Conservation (phyloP, 768 basidiomycete species). For the Antrodiella citrinella region DNA sequence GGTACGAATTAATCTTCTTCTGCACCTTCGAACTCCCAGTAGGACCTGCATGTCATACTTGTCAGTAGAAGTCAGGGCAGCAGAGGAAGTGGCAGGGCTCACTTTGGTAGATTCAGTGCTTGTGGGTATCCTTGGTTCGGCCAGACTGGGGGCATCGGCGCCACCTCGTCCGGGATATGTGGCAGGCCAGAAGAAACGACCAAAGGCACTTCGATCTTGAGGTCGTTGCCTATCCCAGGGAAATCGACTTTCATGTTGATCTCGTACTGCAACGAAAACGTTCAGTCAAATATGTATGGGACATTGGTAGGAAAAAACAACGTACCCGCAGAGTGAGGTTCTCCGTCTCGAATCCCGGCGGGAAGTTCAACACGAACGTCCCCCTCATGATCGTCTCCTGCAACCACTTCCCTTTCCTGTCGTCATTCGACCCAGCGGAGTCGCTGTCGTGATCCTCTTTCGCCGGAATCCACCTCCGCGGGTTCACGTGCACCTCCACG, state of each 20-base stretch:
- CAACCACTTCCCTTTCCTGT: too few relatives aligned
- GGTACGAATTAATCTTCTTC: too few relatives aligned
- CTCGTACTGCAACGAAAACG: slow-evolving; percentile 5
- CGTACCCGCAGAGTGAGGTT: neutral
- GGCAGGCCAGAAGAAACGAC: neutral
- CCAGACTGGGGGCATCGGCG: neutral
- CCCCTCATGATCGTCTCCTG: neutral
- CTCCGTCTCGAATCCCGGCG: neutral
- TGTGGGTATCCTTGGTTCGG: neutral
- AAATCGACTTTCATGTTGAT: slow-evolving; percentile 13
- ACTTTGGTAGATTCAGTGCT: neutral
- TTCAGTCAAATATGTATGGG: too few relatives aligned
- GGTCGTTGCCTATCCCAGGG: slow-evolving; percentile 14
- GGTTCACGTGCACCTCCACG: neutral
- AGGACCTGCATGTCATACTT: too few relatives aligned
- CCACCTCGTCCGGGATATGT: neutral
- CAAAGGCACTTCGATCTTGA: slow-evolving; percentile 13
- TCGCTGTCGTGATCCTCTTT: neutral
- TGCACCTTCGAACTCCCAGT: too few relatives aligned
- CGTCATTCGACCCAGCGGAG: neutral
- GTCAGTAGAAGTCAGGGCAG: too few relatives aligned
- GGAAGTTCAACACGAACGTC: neutral
- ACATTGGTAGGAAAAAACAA: neutral
- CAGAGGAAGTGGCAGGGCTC: neutral
- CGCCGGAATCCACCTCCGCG: neutral